Base-by-base conservation (phyloP, 257 asterid species). In the Solanum phureja region DNA sequence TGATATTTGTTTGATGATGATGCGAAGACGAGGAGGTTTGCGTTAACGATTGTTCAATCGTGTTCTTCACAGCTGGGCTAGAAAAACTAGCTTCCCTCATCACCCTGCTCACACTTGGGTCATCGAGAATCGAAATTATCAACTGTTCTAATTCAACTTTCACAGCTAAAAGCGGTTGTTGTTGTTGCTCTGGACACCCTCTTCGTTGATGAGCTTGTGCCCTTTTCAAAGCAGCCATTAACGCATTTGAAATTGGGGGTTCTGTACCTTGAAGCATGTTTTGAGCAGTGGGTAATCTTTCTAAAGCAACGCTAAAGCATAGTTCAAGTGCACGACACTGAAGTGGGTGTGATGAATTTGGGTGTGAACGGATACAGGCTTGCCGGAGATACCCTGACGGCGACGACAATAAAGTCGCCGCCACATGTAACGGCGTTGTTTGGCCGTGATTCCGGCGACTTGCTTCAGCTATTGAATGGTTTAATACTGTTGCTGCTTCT, bases 251-350 rank as follows among this genome's bases (percentile, higher is more conserved):
- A 58, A 96, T 87, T 73, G 99, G 98, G 11, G 99, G 98, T 88
- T 95, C 98, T 3, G 49, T 35, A 38, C 83, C 83, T 23, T 76
- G 92, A 85, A 90, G 85, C 77, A 79, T 87, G 88, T 90, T 89
- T 87, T 94, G 98, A 23, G 96, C 95, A 33, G 98, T 92, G 0
- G 95, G 98, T 12, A 95, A 92, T 52, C 98, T 93, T n/a, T 97
- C 98, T 21, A 97, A 88, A 1, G 99, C 99, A 23, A 97, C 98
- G 88, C 94, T 93, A 92, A 95, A 97, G 46, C 98, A 95, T 68
- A 97, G 95, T 92, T 97, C 98, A 33, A 97, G 77, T 5, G 99
- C 98, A 7, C 98, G 95, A 90, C 98, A 95, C 98, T 96, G 98
- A 9, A 96, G 94, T 0, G 99, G 99, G 86, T 97, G 99, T 76